Conservation (phyloP, 179 eudicot genomes). For the Beta macrorhiza region DNA sequence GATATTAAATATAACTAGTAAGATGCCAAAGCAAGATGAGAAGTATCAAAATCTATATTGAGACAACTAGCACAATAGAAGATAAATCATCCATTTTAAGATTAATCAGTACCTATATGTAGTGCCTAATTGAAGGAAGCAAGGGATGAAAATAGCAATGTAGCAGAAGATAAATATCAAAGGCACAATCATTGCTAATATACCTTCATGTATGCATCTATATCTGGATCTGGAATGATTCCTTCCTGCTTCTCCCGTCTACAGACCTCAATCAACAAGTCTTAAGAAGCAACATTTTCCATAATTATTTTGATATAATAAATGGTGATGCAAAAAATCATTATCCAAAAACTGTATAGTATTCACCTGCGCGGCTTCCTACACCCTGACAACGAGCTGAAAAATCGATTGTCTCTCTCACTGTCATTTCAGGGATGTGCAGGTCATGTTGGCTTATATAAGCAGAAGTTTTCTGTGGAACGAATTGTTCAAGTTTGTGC, state of each 20-base stretch:
- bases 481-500: slow-evolving; percentile 55
- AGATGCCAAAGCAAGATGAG: background rate
- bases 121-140: background rate
- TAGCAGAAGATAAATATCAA: slow-evolving; percentile 5
- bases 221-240: slow-evolving; percentile 78
- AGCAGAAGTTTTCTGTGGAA: slow-evolving; percentile 81
- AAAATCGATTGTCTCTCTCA: slow-evolving; percentile 74
- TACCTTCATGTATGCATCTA: slow-evolving; percentile 95
- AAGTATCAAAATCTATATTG: background rate
- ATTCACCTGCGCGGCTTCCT: slow-evolving; percentile 66
- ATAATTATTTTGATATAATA: slow-evolving; percentile 6
- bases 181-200: slow-evolving; percentile 7
- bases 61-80: background rate
- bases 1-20: background rate
- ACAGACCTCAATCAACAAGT: slow-evolving; percentile 64
- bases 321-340: background rate
- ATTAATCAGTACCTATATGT: background rate
- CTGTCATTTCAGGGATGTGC: slow-evolving; percentile 80
- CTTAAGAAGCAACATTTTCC: slow-evolving; percentile 25
- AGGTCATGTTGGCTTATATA: slow-evolving; percentile 72
- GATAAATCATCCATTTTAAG: background rate
- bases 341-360: background rate
- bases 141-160: background rate
- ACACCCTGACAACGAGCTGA: slow-evolving; percentile 75
- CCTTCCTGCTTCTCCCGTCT: slow-evolving; percentile 78